These are phyloP conservation scores for Scenedesmus sp. DNA, from an alignment of 163 green algal species.

Conservation along the genomic window DNA sequence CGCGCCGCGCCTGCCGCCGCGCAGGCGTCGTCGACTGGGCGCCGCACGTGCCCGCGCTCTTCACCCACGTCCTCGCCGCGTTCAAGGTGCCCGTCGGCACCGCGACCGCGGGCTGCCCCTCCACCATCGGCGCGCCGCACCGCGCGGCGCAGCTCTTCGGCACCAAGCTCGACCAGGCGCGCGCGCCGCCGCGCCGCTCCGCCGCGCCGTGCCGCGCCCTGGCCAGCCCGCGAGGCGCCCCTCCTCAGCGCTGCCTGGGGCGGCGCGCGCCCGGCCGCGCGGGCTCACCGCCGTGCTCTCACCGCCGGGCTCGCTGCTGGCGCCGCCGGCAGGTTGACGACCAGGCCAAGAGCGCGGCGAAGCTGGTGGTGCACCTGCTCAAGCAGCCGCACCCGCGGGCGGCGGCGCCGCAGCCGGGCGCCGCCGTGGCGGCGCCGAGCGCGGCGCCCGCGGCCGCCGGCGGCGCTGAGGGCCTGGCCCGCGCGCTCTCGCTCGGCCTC, in stretches of 20 bases:
- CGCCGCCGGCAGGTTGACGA: conserved; percentile 29
- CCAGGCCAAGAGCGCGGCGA: conserved; percentile 39
- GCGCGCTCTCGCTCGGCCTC: conserved; percentile 12
- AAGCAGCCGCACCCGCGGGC: conserved; percentile 43
- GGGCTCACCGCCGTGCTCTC: too few species aligned
- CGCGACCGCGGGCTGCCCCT: conserved; percentile 58
- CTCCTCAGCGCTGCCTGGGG: neutral
- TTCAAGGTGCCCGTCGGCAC: conserved; percentile 86
- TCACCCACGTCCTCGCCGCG: conserved; percentile 64
- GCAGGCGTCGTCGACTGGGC: conserved; percentile 41
- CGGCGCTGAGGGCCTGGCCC: neutral
- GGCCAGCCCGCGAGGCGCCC: too few species aligned
- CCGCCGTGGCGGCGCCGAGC: neutral
- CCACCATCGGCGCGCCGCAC: conserved; percentile 50
- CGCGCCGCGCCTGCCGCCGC: neutral
- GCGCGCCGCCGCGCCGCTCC: too few species aligned
- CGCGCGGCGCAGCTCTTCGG: conserved; percentile 43
- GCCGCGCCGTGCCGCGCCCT: too few species aligned
- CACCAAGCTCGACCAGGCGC: conserved; percentile 28
- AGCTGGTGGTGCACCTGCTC: conserved; percentile 61
- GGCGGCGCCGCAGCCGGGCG: neutral
- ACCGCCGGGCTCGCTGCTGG: too few species aligned
- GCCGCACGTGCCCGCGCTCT: conserved; percentile 62
- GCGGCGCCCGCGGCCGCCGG: neutral
- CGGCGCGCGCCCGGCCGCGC: neutral